phyloP scores from a whole-genome alignment of 202 grass and related monocot species.

The Hordeum pubiflorum region DNA sequence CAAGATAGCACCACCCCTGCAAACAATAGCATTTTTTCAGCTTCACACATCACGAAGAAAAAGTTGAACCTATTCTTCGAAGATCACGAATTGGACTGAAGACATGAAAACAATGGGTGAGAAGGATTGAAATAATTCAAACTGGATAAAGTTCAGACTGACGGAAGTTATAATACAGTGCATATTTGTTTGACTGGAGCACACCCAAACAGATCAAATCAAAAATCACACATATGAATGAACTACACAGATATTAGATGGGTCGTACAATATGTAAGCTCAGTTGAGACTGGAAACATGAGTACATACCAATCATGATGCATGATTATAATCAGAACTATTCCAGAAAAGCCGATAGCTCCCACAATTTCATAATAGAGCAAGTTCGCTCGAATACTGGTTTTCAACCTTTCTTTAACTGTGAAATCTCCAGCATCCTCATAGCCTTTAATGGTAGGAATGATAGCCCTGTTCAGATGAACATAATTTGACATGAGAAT shows the following conservation, averaged over 20 bases:
- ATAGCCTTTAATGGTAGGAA: constrained; percentile 89
- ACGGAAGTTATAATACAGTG: not conserved
- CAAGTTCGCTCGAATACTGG: constrained; percentile 80
- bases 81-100: not conserved
- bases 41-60: not conserved
- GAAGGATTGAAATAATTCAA: not conserved
- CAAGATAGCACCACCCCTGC: constrained; percentile 59
- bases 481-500: constrained; percentile 26
- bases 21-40: constrained; percentile 1
- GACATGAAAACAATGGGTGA: constrained; percentile 23
- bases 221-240: not conserved
- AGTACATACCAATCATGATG: constrained; percentile 61
- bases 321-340: constrained; percentile 85
- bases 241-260: not conserved
- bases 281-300: constrained; percentile 18
- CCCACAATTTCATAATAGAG: constrained; percentile 94
- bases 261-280: not conserved
- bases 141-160: not conserved
- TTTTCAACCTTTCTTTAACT: constrained; percentile 95
- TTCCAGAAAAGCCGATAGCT: constrained; percentile 74
- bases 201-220: not conserved
- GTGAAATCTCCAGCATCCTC: constrained; percentile 98
- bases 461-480: constrained; percentile 71
- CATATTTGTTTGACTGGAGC: not conserved
- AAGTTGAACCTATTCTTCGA: constrained; percentile 12